Evolutionary conservation across 371 early-diverging fungal genomes (phyloP), one percentile per base, ranked within the genome.

Genomic region (Neoconidiobolus thromboides): DNA sequence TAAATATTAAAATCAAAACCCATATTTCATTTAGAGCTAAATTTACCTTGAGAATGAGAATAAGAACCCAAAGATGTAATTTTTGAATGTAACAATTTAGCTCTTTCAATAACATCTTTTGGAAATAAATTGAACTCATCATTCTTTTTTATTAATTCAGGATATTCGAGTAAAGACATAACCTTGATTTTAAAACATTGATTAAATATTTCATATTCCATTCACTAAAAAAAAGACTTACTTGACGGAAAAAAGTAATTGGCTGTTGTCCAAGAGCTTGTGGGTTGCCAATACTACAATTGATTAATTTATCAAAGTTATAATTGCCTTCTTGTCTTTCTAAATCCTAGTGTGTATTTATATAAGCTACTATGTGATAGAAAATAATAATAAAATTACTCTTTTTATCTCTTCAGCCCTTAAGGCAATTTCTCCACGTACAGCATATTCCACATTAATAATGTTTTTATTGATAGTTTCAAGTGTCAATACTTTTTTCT

Each of bases 221-320:
- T 7, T 38, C 26, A 26, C 39, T 4, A 38, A 6, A 40, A 26
- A 6, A 52, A 52, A 15, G 43, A 46, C 43, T 64, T 74, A 87
- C 90, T 77, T 96, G 96, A 62, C 98, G 85, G 76, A 91, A 86
- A 67, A 94, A 97, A 26, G 98, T 91, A 68, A 97, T 87, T 26
- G 97, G 97, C 64, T 83, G 81, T 72, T 97, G 97, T 46, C 76
- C 69, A 6, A 97, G 78, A 69, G 91, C 90, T 72, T 97, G 96
- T 44, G 98, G 98, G 74, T 97, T 97, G 62, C 98, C 98, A 64
- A 97, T 96, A 70, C 96, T 97, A 76, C 94, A 93, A 66, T 79
- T 81, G 46, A 86, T 82, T 62, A 94, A 78, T 43, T 75, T 71
- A 48, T 78, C 71, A 69, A 96, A 97, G 1, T 85, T 82, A 40